Evolutionary conservation across 2,329 filamentous ascomycete genomes (phyloP).

Genomic region (Sarocladium kiliense): DNA sequence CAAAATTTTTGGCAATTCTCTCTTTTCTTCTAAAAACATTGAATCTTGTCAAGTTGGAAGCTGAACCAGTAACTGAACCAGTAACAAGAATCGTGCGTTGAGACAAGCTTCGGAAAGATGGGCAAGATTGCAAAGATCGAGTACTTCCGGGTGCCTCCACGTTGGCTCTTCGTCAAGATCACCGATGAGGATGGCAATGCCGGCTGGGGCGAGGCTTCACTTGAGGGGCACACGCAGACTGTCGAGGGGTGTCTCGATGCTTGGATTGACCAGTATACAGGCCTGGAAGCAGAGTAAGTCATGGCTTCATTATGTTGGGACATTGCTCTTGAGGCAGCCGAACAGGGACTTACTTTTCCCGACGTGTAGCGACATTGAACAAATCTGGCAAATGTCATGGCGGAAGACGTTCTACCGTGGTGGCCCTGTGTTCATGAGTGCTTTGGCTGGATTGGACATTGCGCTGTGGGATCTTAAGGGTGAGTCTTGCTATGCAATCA

Average conservation of each 20-base stretch:
- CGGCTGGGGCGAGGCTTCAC: constrained; percentile 70
- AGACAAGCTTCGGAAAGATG: too few species aligned
- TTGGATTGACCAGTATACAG: constrained; percentile 56
- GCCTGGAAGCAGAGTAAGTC: constrained; percentile 64
- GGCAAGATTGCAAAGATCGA: constrained; percentile 45
- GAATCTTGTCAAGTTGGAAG: too few species aligned
- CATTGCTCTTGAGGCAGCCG: rapidly evolving
- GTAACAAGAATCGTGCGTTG: too few species aligned
- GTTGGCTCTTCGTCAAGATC: constrained; percentile 76
- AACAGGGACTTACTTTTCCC: neutral
- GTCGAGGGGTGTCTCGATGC: constrained; percentile 70
- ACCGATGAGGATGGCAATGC: constrained; percentile 58
- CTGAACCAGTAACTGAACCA: too few species aligned
- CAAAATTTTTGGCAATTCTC: neutral
- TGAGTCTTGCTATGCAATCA: too few species aligned
- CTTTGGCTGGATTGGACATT: constrained; percentile 72
- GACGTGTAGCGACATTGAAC: constrained; percentile 63
- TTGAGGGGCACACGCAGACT: constrained; percentile 69
- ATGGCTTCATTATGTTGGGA: neutral
- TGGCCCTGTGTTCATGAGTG: constrained; percentile 76
- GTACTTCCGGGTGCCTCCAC: constrained; percentile 68
- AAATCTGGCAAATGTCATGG: constrained; percentile 74
- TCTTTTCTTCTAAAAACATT: neutral
- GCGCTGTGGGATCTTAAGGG: constrained; percentile 74
- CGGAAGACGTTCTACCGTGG: constrained; percentile 70